Conservation (phyloP, 805 yeast species). For the Candida stauntonica region DNA sequence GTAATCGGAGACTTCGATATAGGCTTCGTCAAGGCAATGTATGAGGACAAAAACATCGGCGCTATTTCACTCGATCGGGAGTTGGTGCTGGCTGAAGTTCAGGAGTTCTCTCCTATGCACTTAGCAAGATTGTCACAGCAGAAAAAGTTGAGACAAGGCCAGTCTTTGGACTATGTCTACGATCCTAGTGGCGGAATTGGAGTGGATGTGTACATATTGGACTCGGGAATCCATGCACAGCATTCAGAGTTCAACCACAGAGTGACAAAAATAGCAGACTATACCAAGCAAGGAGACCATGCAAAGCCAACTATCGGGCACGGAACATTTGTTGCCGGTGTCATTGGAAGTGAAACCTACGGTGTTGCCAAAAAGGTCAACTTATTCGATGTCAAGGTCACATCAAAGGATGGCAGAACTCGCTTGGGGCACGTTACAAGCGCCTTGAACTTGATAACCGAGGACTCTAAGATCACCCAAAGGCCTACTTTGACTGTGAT, state of each 20-base stretch:
- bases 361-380: conserved; percentile 49
- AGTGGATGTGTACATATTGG: conserved; percentile 35
- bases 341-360: conserved; percentile 44
- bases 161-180: conserved; percentile 35
- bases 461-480: conserved; percentile 27
- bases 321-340: conserved; percentile 56
- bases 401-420: conserved; percentile 35
- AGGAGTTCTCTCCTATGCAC: conserved; percentile 40
- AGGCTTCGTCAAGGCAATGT: conserved; percentile 29
- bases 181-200: conserved; percentile 40
- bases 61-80: conserved; percentile 35
- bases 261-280: conserved; percentile 40
- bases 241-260: conserved; percentile 44
- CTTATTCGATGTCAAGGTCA: conserved; percentile 40
- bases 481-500: conserved; percentile 37
- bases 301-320: conserved; percentile 38
- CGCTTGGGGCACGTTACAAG: conserved; percentile 31
- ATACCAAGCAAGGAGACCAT: conserved; percentile 31
- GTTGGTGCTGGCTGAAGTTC: conserved; percentile 34
- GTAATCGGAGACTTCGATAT: conserved; percentile 34
- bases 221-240: conserved; percentile 33
- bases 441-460: conserved; percentile 29
- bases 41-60: conserved; percentile 32
- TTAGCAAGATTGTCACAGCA: conserved; percentile 38
- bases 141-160: conserved; percentile 23